A percentile compares a stretch with the other conserved stretches of the same genome.
Conservation (phyloP, 352 stramenopile species). For the Globisporangium irregulare region DNA sequence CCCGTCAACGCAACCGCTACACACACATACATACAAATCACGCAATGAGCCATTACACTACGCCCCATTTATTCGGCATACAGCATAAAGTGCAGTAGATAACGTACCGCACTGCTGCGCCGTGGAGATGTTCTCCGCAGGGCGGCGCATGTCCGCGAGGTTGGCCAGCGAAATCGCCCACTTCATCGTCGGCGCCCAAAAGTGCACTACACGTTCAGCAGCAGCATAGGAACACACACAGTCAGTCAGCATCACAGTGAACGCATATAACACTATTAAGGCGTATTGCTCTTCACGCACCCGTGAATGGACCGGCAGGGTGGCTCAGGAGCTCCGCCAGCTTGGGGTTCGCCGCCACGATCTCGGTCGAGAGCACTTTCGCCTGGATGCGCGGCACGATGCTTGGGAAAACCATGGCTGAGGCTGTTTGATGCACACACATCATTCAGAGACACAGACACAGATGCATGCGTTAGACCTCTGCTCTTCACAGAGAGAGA, state of each 20-base stretch:
- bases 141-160: slow-evolving; percentile 79
- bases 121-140: slow-evolving; percentile 78
- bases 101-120: slow-evolving; percentile 65
- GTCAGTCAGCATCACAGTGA: background rate
- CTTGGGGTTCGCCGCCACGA: slow-evolving; percentile 71
- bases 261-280: background rate
- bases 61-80: background rate
- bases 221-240: background rate
- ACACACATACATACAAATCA: background rate
- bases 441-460: background rate
- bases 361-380: slow-evolving; percentile 65
- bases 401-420: slow-evolving; percentile 47
- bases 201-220: slow-evolving; percentile 52
- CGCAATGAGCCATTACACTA: background rate
- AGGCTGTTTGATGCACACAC: background rate
- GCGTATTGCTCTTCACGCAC: slow-evolving; percentile 23
- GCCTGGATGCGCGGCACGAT: slow-evolving; percentile 74
- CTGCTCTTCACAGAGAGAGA: background rate
- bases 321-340: slow-evolving; percentile 58
- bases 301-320: slow-evolving; percentile 84
- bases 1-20: slow-evolving; percentile 72
- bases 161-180: slow-evolving; percentile 88
- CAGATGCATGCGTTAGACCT: background rate
- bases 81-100: background rate
- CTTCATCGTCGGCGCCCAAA: slow-evolving; percentile 88